These are phyloP conservation scores for Pleodorina starrii DNA, from an alignment of 139 green algal species.

Conservation along the genomic window DNA sequence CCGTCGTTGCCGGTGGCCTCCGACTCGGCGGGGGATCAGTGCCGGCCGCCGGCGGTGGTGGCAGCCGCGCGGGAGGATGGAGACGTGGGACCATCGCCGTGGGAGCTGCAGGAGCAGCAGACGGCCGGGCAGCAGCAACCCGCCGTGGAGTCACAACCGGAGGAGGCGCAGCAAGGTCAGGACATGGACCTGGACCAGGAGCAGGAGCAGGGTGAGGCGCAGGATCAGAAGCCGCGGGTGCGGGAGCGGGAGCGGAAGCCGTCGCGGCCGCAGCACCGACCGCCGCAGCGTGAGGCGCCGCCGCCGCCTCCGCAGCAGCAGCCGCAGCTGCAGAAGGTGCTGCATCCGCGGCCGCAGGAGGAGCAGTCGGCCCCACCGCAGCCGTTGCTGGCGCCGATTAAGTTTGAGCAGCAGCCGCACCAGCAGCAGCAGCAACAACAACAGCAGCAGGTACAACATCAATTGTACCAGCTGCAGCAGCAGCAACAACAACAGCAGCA, in stretches of 20 bases:
- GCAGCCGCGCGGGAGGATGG: too few species aligned
- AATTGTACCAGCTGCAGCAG: too few species aligned
- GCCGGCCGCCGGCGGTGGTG: neutral
- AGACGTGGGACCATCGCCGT: too few species aligned
- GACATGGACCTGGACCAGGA: neutral
- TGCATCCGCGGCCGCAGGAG: too few species aligned
- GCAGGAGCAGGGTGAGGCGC: neutral
- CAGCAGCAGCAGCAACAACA: neutral
- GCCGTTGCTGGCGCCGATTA: neutral
- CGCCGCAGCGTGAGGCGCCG: too few species aligned
- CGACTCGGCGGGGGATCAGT: neutral
- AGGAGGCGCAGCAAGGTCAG: too few species aligned
- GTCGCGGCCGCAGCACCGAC: neutral
- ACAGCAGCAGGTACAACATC: neutral
- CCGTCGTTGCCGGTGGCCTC: neutral
- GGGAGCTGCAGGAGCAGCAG: too few species aligned
- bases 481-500: too few species aligned
- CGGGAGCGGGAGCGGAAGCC: neutral
- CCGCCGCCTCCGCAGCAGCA: neutral
- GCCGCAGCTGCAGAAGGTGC: neutral
- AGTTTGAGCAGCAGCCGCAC: neutral
- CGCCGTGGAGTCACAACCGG: too few species aligned
- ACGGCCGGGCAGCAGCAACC: too few species aligned
- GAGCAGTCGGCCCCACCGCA: neutral
- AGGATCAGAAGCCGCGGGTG: neutral